Percentiles rank a stretch among this genome's conserved stretches.
These are phyloP conservation scores for Diutina siamensis DNA, from an alignment of 1,139 yeast genomes.

Conservation along the genomic window DNA sequence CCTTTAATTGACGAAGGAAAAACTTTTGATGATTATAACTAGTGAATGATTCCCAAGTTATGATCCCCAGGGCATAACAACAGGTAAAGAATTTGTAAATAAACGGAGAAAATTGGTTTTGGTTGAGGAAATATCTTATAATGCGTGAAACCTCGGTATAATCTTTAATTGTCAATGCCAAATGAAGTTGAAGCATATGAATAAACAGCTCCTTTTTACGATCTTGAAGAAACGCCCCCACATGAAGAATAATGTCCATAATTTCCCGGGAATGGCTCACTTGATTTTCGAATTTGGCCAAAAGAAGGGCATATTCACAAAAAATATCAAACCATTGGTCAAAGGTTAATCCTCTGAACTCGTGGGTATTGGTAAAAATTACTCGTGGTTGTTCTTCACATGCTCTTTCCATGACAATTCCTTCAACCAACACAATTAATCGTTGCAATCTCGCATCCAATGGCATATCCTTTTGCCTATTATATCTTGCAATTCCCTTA, in stretches of 20 bases:
- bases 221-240: conserved; percentile 65
- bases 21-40: conserved; percentile 82
- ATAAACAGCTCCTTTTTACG: conserved; percentile 43
- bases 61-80: conserved; percentile 52
- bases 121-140: conserved; percentile 51
- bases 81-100: conserved; percentile 56
- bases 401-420: conserved; percentile 22
- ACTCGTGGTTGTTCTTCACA: conserved; percentile 25
- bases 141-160: conserved; percentile 38
- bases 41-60: conserved; percentile 49
- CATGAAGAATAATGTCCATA: conserved; percentile 62
- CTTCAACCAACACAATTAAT: conserved; percentile 55
- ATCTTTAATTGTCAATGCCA: conserved; percentile 47
- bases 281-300: conserved; percentile 50
- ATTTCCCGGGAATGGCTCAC: conserved; percentile 57
- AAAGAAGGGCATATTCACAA: conserved; percentile 61
- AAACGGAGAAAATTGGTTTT: conserved; percentile 66
- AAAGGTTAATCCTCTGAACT: conserved; percentile 65
- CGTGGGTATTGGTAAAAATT: conserved; percentile 34
- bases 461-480: conserved; percentile 48
- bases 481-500: conserved; percentile 54
- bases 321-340: conserved; percentile 80
- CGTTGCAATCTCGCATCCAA: conserved; percentile 65
- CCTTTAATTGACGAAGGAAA: conserved; percentile 78
- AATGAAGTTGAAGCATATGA: conserved; percentile 52